Base-by-base conservation (phyloP, 2,329 filamentous ascomycete genomes). In the Zymoseptoria crescenta region DNA sequence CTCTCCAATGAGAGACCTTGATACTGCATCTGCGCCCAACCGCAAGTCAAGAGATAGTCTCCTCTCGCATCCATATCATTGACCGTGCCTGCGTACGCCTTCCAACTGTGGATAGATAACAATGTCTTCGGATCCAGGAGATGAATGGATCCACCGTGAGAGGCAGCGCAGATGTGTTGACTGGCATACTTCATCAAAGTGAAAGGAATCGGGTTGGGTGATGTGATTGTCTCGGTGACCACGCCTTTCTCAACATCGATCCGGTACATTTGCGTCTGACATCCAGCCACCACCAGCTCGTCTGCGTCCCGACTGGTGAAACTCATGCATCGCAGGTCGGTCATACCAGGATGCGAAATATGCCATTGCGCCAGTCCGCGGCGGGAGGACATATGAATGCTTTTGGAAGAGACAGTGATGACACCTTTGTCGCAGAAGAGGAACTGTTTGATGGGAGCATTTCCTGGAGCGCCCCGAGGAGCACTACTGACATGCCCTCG, bases 21-120 rank as follows among this genome's bases (percentile, higher is more conserved):
- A 65, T 89, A 81, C 69, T 92, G 91, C 65, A 93, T 85, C 24
- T 91, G 82, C 1, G 93, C 96, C 75, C 90, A 96, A 41, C 94
- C 94, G 73, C 94, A 99, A 4, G 94, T 97, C 21, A 97, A 88
- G 56, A 99, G 85, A 65, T 94, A 94, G 73, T 97, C 93, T 69
- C 94, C 90, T 70, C 94, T 89, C 8, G 92, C 91, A 76, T 99
- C 94, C 89, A 99, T 96, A 73, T 97, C 93, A 73, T 91, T 96
- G 72, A 99, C 89, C 55, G 86, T 84, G 8, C 90, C 89, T 1
- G 87, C 87, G 71, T 99, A 94, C 0, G 93, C 91, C 71, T 90
- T 90, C 89, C 94, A 99, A 9, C 84, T 85, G 72, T 93, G 95
- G 66, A 94, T 80, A 4, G 96, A 81, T 49, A 84, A 82, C 69